Conservation (phyloP, 2,329 filamentous ascomycete genomes). For the Ophiosphaerella herpotricha region DNA sequence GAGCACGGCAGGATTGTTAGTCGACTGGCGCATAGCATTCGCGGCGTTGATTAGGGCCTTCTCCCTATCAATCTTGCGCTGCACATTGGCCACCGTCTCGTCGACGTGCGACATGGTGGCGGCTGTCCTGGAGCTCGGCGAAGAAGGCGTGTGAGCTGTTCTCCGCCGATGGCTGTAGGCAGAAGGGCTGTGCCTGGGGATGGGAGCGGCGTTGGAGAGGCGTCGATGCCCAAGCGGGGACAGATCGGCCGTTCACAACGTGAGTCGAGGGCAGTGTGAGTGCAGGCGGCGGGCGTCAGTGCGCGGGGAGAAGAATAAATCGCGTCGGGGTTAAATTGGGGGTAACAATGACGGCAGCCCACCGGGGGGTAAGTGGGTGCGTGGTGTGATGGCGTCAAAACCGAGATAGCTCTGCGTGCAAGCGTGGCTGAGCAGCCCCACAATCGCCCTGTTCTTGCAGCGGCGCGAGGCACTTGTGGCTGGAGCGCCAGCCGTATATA, state of each 20-base stretch:
- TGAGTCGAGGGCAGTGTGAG: conserved; percentile 11
- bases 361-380: neutral
- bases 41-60: conserved; percentile 93
- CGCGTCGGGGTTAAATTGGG: conserved; percentile 4
- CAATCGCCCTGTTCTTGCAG: conserved; percentile 22
- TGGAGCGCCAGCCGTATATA: conserved; percentile 3
- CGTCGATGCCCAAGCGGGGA: conserved; percentile 33
- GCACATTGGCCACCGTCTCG: conserved; percentile 75
- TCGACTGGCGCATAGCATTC: conserved; percentile 93
- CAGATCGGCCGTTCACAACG: conserved; percentile 12
- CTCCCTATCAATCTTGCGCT: conserved; percentile 97
- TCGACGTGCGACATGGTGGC: conserved; percentile 62
- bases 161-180: conserved; percentile 32
- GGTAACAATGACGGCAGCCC: conserved; percentile 23
- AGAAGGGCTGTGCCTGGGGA: conserved; percentile 32
- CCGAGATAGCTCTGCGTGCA: conserved; percentile 26
- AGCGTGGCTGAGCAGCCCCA: conserved; percentile 32
- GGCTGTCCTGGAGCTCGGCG: conserved; percentile 17
- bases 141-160: conserved; percentile 28
- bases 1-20: conserved; percentile 88
- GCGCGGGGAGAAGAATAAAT: conserved; percentile 2
- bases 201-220: conserved; percentile 21
- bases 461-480: conserved; percentile 19
- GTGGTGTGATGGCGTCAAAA: conserved; percentile 33
- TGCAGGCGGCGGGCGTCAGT: conserved; percentile 9